Evolutionary conservation across 2,329 filamentous ascomycete genomes (phyloP), one percentile per base, ranked within the genome.

Genomic region (Akanthomyces uredinophilus): DNA sequence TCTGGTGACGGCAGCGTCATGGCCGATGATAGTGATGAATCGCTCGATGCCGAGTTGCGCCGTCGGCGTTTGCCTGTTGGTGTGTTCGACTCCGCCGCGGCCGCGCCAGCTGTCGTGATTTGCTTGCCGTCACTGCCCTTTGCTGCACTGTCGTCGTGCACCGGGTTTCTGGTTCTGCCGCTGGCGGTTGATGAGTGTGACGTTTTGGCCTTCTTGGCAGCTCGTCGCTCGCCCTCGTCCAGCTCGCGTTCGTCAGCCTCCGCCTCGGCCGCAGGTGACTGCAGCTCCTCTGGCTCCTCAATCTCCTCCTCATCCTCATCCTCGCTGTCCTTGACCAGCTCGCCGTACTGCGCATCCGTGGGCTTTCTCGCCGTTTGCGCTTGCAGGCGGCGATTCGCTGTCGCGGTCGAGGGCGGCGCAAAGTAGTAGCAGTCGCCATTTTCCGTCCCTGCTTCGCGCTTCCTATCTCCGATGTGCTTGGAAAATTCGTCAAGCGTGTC

Each of bases 381-480:
- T 32, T 76, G 75, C 64, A 75, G 74, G 59, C 71, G 72, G 66
- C 72, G 75, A 69, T 75, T 76, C 39, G 47, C 35, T 8, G 46
- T 46, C 41, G 58, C 49, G n/a, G 76, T 77, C n/a, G 77, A 70
- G 13, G 78, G 77, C 18, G 79, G 78, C 44, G 80, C 77, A 71
- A 86, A 86, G 72, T 83, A 83, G 65, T 82, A 76, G 72, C 75
- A 77, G 64, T 79, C 77, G 68, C 79, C 75, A 70, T 82, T 76
- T 66, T 81, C 77, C 68, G 78, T 80, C 68, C 81, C 81, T 60
- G 83, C 85, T 66, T 86, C 80, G 64, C 75, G 79, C 71, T 87
- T 87, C 74, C 81, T 83, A 62, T 78, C 72, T 67, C 77, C 74
- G 55, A 88, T 70, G 49, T 83, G 77, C 44, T 72, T 74, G 54